Conservation (phyloP, 2,329 filamentous ascomycete genomes). For the Penicillium sp. region DNA sequence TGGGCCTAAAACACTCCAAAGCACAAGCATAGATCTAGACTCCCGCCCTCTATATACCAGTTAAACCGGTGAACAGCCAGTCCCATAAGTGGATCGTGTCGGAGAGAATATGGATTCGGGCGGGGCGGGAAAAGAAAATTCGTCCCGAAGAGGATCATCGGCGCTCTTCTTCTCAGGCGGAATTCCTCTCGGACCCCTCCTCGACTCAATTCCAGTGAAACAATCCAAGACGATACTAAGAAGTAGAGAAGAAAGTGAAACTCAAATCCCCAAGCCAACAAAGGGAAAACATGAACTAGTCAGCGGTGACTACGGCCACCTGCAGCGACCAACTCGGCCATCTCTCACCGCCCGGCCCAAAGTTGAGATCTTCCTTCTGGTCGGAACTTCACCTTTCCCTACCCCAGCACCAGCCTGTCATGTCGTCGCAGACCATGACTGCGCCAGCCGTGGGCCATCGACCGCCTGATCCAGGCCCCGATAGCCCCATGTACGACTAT, state of each 20-base stretch:
- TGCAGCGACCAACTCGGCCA: constrained; percentile 25
- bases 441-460: constrained; percentile 47
- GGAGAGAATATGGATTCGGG: constrained; percentile 18
- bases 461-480: constrained; percentile 42
- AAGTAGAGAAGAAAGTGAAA: neutral
- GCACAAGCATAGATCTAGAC: constrained; percentile 13
- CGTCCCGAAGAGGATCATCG: constrained; percentile 22
- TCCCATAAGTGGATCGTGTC: constrained; percentile 20
- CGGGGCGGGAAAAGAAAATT: constrained; percentile 30
- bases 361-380: constrained; percentile 27
- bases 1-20: neutral
- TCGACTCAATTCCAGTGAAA: neutral
- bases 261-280: neutral
- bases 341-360: constrained; percentile 25
- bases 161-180: neutral
- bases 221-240: neutral
- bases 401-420: constrained; percentile 34
- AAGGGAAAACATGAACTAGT: constrained; percentile 1
- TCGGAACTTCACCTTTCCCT: constrained; percentile 22
- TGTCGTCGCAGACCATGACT: constrained; percentile 49
- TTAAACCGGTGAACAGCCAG: constrained; percentile 23
- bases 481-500: constrained; percentile 42
- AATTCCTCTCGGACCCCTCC: neutral
- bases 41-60: neutral
- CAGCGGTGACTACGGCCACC: constrained; percentile 20